Evolutionary conservation across 1,139 yeast genomes (phyloP), one percentile per base, ranked within the genome.

Genomic region (Wickerhamiella infanticola): DNA sequence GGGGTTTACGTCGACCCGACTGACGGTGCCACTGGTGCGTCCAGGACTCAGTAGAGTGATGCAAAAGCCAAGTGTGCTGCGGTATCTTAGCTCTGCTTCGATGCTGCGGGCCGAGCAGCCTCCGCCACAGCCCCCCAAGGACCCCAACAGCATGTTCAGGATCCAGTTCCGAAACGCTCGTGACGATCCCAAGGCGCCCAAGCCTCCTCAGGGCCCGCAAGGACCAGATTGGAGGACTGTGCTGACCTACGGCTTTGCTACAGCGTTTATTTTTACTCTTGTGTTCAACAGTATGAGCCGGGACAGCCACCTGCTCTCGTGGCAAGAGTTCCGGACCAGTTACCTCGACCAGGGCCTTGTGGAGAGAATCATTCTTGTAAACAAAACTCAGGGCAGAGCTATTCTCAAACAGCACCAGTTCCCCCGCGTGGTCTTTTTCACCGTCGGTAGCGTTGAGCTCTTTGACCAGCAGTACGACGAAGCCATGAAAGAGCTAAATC

Each of bases 361-460:
- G 24, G 77, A 81, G 47, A 75, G 75, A 51, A 70, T 88, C 44
- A 72, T 72, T 11, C 93, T 90, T 26, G 75, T 88, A 39, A 88
- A 88, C 64, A 79, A 79, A 55, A 73, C 75, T 47, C 70, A 75
- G 37, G 98, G 86, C 1, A 85, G 85, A 54, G 67, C 64, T 4
- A 50, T 55, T 18, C 56, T 63, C 35, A 56, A 56, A 31, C 47
- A 45, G 31, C n/a, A 18, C 11, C 37, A 39, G 33, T 40, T 41
- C 3, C 50, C 50, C n/a, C 50, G 53, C 3, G 55, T 54, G 9
- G 54, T 54, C 24, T 50, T 35, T 67, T 93, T 93, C 66, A 77
- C 83, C 40, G 85, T 93, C 58, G 99, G 98, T 4, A 83, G 95
- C 0, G 77, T 88, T 25, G 96, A 86, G 55, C 69, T 79, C n/a